Evolutionary conservation across 2,329 filamentous ascomycete species (phyloP).

Genomic region (Blastomyces parvus): DNA sequence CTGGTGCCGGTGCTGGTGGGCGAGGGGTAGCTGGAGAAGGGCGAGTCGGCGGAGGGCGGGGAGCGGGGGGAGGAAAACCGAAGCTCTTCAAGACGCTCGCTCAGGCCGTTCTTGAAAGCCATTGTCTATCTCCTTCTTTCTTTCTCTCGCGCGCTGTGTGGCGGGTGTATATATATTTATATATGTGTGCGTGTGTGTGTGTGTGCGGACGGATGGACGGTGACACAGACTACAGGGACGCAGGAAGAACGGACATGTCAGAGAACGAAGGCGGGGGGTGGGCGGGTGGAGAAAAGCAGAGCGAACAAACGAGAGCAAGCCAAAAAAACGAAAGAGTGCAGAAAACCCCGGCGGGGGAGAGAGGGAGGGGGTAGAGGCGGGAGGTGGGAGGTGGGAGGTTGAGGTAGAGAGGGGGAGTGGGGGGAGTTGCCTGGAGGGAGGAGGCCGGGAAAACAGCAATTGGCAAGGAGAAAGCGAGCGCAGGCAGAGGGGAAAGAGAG

Average conservation of each 20-base stretch:
- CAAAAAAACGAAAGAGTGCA: not conserved
- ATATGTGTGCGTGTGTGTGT: not conserved
- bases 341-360: not conserved
- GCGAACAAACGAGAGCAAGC: not conserved
- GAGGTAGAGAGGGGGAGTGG: no score
- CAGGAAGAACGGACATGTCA: slow-evolving; percentile 22
- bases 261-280: slow-evolving; percentile 12
- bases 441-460: not conserved
- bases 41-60: slow-evolving; percentile 63
- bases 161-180: no score
- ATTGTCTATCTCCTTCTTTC: slow-evolving; percentile 32
- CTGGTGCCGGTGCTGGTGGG: no score
- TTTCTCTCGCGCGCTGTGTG: not conserved
- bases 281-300: not conserved
- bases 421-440: not conserved
- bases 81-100: slow-evolving; percentile 65
- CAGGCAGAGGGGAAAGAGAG: not conserved
- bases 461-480: no score
- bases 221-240: not conserved
- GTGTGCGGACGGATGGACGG: slow-evolving; percentile 15
- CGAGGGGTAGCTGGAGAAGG: slow-evolving; percentile 65
- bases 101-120: slow-evolving; percentile 55
- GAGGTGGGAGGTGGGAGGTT: no score
- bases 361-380: no score
- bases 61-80: slow-evolving; percentile 70